These are phyloP conservation scores for Perkinsus chesapeaki DNA, from an alignment of 169 alveolate genomes.

Conservation along the genomic window DNA sequence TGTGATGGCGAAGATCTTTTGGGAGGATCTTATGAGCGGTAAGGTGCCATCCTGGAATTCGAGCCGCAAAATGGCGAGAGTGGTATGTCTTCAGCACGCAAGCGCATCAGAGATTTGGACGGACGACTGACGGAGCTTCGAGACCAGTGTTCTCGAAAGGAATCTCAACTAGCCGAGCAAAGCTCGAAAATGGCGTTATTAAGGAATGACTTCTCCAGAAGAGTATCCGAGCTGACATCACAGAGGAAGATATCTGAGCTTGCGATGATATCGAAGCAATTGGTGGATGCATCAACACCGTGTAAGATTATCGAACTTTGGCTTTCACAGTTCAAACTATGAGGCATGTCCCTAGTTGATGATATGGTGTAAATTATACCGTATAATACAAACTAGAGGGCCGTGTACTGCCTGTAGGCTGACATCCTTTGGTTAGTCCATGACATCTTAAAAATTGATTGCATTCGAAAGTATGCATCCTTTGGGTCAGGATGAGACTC, in stretches of 20 bases:
- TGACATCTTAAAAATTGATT: no score
- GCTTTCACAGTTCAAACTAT: not conserved
- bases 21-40: not conserved
- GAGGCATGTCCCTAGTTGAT: not conserved
- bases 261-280: not conserved
- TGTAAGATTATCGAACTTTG: not conserved
- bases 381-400: no score
- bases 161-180: not conserved
- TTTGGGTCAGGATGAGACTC: no score
- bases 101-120: not conserved
- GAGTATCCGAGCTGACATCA: not conserved
- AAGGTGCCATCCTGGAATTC: not conserved
- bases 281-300: not conserved
- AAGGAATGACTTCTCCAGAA: not conserved
- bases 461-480: no score
- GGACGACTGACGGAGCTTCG: not conserved
- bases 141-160: not conserved
- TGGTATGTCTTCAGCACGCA: not conserved
- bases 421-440: no score
- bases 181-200: not conserved
- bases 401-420: no score
- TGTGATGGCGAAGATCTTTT: not conserved
- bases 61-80: not conserved
- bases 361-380: no score
- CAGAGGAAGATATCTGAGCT: not conserved